Evolutionary conservation across 805 yeast species (phyloP).

Genomic region (Candida chauliodis): DNA sequence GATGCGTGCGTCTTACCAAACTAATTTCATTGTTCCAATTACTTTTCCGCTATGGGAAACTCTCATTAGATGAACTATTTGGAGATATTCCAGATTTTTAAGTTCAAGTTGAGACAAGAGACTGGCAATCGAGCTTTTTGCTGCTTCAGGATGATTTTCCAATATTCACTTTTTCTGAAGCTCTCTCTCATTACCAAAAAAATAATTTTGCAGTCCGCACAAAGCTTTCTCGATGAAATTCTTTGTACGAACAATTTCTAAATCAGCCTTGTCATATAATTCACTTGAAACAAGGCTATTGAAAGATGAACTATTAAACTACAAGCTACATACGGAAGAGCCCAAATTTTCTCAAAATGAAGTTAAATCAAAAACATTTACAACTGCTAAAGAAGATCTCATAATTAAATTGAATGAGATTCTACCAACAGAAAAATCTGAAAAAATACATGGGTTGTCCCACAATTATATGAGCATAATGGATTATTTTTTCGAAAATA

Average conservation of each 20-base stretch:
- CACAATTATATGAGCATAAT: constrained; percentile 19
- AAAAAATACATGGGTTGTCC: neutral
- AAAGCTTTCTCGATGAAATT: neutral
- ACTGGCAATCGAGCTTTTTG: too few species aligned
- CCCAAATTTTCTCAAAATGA: neutral
- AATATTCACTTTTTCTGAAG: too few species aligned
- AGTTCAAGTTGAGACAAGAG: too few species aligned
- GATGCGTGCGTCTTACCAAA: too few species aligned
- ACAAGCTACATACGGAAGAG: constrained; percentile 3
- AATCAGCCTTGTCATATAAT: neutral
- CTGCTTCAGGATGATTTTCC: too few species aligned
- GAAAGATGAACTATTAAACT: constrained; percentile 1
- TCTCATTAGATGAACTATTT: too few species aligned
- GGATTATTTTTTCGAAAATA: constrained; percentile 40
- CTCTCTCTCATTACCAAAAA: too few species aligned
- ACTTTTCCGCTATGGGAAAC: too few species aligned
- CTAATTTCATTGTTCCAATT: too few species aligned
- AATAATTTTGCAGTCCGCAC: too few species aligned
- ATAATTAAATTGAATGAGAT: constrained; percentile 2
- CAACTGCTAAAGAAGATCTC: constrained; percentile 1
- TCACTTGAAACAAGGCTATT: neutral
- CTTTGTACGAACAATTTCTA: neutral
- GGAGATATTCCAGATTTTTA: too few species aligned
- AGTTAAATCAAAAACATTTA: neutral
- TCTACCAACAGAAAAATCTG: neutral